Evolutionary conservation across 2,329 filamentous ascomycete genomes (phyloP), one percentile per base, ranked within the genome.

Genomic region (Aschersonia sp.): DNA sequence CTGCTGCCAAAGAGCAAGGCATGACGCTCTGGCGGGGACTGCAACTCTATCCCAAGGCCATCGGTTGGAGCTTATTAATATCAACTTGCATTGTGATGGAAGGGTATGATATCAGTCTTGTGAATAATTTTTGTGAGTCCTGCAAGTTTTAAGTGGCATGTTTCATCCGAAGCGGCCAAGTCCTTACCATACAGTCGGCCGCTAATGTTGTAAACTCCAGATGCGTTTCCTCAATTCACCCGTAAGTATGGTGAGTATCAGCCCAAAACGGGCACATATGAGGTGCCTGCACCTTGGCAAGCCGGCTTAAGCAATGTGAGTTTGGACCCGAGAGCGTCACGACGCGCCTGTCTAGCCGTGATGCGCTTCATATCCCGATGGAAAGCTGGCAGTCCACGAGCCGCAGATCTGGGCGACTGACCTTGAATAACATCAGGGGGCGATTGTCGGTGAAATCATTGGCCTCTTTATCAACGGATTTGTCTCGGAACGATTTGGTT

Each of bases 11-110:
- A 62, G 78, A 82, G 63, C 81, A 79, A 55, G 72, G 68, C 11
- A 87, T 87, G 83, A 83, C 74, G 44, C 68, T 94, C 49, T 59
- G 76, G 61, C 79, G 94, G 67, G 87, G 86, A 52, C 73, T 94
- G 62, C 79, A 72, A 59, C 72, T 92, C 30, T 95, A 95, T 60
- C 87, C 87, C 49, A 90, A 94, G 68, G 88, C 88, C 29, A 81
- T 94, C 48, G 74, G 69, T 29, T 95, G 87, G 86, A 87, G 81
- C 56, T 58, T 94, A 45, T 69, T 94, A 50, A 89, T 95, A 63
- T 90, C 84, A n/a, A 90, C 86, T 0, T 89, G 84, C 61, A 92
- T 94, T 58, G 79, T 78, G 57, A 95, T 95, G 88, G 87, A 94
- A 64, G 87, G 86, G 35, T 94, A 89, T 67, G 87, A 94, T 59